Conservation (phyloP, 805 yeast species). For the Wickerhamomyces pijperi region DNA sequence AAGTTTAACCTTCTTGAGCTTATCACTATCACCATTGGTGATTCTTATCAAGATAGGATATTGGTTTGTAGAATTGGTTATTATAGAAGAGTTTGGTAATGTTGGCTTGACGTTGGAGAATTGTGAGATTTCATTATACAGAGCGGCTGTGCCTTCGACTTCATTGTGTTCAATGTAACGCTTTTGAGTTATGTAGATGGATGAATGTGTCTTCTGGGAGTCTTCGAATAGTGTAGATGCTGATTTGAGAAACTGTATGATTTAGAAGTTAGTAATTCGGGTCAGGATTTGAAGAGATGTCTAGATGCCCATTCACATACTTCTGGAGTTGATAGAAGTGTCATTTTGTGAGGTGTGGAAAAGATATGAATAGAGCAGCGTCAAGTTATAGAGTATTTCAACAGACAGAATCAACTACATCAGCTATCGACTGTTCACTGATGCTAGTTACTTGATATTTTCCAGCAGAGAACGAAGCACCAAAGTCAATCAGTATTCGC, state of each 20-base stretch:
- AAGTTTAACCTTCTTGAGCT: conserved; percentile 42
- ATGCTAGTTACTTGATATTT: no score
- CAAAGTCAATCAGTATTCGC: no score
- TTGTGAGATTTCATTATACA: conserved; percentile 13
- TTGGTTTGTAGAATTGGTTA: conserved; percentile 19
- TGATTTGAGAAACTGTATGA: conserved; percentile 14
- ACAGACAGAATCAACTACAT: no score
- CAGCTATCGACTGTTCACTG: no score
- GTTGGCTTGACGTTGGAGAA: conserved; percentile 12
- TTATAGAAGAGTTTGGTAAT: conserved; percentile 18
- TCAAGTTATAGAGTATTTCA: no score
- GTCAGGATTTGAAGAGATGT: no score
- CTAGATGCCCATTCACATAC: neutral
- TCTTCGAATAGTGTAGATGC: conserved; percentile 16
- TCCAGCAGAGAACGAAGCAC: no score
- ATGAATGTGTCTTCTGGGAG: conserved; percentile 32
- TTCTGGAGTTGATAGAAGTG: neutral
- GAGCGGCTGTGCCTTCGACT: conserved; percentile 16
- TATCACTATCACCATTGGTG: conserved; percentile 43
- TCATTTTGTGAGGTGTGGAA: neutral
- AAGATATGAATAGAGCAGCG: no score
- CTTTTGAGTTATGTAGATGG: conserved; percentile 51
- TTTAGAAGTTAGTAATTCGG: neutral
- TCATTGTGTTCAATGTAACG: conserved; percentile 26
- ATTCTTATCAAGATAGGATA: conserved; percentile 64